A percentile compares a stretch with the other conserved stretches of the same genome.
These are phyloP conservation scores for Medicago ruthenica DNA, from an alignment of 306 rosid genomes.

Conservation along the genomic window DNA sequence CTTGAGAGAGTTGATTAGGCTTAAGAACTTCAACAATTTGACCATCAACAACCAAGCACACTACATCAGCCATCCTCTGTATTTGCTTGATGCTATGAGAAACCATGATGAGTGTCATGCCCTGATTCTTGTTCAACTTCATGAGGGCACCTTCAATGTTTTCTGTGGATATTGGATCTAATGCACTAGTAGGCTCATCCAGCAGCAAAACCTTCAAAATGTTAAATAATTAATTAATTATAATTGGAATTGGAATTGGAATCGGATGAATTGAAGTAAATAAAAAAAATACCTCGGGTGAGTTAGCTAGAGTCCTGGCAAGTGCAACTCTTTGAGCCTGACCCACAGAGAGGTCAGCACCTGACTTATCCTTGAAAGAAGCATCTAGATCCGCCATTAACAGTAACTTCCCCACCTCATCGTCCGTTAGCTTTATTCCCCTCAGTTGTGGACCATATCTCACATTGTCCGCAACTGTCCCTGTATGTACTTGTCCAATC, in stretches of 20 bases:
- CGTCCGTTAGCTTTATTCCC: slow-evolving; percentile 68
- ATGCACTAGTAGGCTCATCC: slow-evolving; percentile 95
- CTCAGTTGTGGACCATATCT: slow-evolving; percentile 80
- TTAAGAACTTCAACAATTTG: slow-evolving; percentile 75
- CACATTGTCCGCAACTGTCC: slow-evolving; percentile 83
- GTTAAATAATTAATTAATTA: no score
- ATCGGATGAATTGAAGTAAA: no score
- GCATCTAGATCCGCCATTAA: slow-evolving; percentile 75
- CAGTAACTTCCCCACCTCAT: slow-evolving; percentile 74
- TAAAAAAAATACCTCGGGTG: slow-evolving; percentile 66
- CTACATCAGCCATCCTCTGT: slow-evolving; percentile 85
- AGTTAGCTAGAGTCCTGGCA: slow-evolving; percentile 87
- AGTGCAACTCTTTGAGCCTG: slow-evolving; percentile 97
- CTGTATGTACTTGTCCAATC: no score
- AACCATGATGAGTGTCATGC: slow-evolving; percentile 78
- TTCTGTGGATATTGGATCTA: slow-evolving; percentile 92
- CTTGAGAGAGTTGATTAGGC: slow-evolving; percentile 71
- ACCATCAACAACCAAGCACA: slow-evolving; percentile 84
- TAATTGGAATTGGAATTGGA: neutral
- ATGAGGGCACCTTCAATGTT: slow-evolving; percentile 78
- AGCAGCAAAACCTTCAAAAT: slow-evolving; percentile 85
- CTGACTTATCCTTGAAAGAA: slow-evolving; percentile 64
- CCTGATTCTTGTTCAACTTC: slow-evolving; percentile 77
- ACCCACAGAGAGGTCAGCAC: slow-evolving; percentile 84
- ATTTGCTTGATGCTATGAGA: slow-evolving; percentile 93